Conservation (phyloP, 495 filamentous ascomycete genomes). For the Neurospora discreta region DNA sequence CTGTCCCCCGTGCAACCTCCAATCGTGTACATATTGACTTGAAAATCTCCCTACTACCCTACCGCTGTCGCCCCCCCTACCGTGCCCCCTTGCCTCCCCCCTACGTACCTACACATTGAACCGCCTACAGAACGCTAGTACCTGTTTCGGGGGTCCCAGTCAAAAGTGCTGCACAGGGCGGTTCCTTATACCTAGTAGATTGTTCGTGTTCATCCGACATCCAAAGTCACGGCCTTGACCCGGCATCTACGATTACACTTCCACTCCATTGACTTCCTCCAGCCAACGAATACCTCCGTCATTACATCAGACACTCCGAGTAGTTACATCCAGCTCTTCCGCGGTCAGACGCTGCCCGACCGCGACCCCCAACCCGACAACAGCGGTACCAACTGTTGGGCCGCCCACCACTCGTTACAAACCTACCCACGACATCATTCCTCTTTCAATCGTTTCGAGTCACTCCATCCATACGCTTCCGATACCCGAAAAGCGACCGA, state of each 20-base stretch:
- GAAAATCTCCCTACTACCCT: not conserved
- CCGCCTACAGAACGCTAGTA: not conserved
- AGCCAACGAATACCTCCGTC: not conserved
- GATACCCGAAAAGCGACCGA: not conserved
- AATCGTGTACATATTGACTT: not conserved
- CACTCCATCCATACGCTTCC: not conserved
- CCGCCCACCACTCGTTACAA: not conserved
- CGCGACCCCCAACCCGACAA: not conserved
- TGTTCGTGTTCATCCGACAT: not conserved
- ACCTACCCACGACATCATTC: not conserved
- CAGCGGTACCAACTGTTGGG: not conserved
- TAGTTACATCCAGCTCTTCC: not conserved
- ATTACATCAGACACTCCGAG: not conserved
- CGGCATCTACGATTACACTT: not conserved
- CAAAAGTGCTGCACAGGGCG: not conserved
- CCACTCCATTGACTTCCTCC: not conserved
- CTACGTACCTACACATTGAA: not conserved
- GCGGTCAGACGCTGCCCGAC: constrained; percentile 1
- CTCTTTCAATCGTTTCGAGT: not conserved
- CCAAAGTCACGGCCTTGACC: not conserved
- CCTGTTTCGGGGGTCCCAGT: not conserved
- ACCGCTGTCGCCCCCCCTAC: not conserved
- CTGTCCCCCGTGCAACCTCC: not conserved
- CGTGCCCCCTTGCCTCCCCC: not conserved
- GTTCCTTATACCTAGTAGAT: not conserved